phyloP scores from a whole-genome alignment of 2,329 filamentous ascomycete genomes.

The Cercospora citrullina region DNA sequence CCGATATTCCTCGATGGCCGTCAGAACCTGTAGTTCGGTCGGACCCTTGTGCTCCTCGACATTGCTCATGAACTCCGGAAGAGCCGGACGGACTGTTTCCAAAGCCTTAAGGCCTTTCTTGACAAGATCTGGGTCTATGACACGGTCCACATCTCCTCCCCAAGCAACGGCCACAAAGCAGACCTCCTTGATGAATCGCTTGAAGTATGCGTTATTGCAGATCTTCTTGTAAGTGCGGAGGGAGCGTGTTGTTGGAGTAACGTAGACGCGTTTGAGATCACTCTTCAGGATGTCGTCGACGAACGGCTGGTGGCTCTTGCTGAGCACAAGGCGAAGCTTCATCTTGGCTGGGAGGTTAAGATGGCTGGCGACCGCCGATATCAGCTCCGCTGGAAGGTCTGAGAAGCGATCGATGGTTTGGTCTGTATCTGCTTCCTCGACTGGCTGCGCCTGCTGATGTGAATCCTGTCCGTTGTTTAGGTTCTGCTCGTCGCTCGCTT shows the following conservation, averaged over 20 bases:
- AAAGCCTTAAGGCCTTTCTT: not conserved
- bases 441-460: not conserved
- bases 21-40: not conserved
- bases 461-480: not conserved
- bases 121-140: not conserved
- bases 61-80: not conserved
- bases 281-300: not conserved
- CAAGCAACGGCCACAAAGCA: not conserved
- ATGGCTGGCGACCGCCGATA: not conserved
- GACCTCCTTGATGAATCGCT: not conserved
- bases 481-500: not conserved
- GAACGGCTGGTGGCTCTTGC: not conserved
- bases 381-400: not conserved
- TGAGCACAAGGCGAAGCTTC: not conserved
- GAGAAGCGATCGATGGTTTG: not conserved
- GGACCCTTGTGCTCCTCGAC: not conserved
- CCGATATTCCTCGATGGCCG: not conserved
- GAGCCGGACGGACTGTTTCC: not conserved
- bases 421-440: not conserved
- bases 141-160: too few species aligned
- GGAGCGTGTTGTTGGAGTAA: not conserved
- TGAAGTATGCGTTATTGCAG: not conserved
- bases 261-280: not conserved
- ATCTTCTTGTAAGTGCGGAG: not conserved
- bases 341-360: not conserved